Percentiles rank a stretch among this genome's conserved stretches.
These are phyloP conservation scores for Spatholobus suberectus DNA, from an alignment of 306 rosid species.

Conservation along the genomic window DNA sequence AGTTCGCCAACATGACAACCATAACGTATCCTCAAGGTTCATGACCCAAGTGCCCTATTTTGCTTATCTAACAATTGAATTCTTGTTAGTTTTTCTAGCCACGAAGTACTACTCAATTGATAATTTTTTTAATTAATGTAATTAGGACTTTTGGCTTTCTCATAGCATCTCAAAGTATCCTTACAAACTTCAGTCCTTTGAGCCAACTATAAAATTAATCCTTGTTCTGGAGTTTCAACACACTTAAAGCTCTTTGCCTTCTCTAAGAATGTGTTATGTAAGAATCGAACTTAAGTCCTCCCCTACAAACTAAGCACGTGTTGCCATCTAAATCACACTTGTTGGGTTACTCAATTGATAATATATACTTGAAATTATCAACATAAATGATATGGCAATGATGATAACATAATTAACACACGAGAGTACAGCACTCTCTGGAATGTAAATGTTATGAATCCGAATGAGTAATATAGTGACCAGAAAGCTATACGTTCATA, in stretches of 20 bases:
- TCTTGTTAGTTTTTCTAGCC: neutral
- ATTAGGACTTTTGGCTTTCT: no score
- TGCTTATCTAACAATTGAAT: neutral
- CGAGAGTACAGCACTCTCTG: neutral
- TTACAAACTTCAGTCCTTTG: no score
- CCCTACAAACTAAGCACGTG: no score
- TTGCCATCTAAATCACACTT: no score
- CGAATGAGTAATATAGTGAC: neutral
- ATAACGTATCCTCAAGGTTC: neutral
- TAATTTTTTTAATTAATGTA: no score
- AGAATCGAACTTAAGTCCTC: no score
- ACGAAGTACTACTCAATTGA: neutral
- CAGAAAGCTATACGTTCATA: slow-evolving; percentile 39
- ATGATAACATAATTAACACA: neutral
- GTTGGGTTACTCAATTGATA: neutral
- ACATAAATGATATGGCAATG: neutral
- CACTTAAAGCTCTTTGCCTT: no score
- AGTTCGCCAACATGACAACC: neutral
- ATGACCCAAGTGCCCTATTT: neutral
- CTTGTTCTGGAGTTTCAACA: no score
- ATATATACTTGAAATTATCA: neutral
- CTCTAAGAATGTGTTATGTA: no score
- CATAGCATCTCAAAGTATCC: no score
- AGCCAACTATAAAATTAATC: no score
- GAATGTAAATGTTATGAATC: neutral